These are phyloP conservation scores for Colletotrichum magnum DNA, from an alignment of 2,329 filamentous ascomycete species.

Conservation along the genomic window DNA sequence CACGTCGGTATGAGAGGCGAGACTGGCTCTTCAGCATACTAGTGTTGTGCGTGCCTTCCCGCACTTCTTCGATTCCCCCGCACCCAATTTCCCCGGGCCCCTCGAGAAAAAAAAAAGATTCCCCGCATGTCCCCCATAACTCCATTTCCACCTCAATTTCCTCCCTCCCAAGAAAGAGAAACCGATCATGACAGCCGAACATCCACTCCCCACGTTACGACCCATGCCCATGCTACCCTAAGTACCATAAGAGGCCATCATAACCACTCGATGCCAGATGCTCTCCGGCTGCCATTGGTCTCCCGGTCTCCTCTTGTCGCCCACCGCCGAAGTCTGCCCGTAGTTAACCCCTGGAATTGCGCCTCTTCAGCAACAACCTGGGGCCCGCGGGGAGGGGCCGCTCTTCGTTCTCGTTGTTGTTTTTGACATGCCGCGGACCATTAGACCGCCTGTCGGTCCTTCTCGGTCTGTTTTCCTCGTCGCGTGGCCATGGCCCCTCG, in stretches of 20 bases:
- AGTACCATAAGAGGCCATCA: conserved; percentile 34
- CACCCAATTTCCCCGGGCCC: not conserved
- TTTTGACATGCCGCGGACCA: not conserved
- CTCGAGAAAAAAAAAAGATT: not conserved
- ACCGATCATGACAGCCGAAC: conserved; percentile 27
- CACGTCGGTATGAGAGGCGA: not conserved
- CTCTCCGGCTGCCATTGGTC: conserved; percentile 12
- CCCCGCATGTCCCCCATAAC: conserved; percentile 17
- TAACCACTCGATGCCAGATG: conserved; percentile 22
- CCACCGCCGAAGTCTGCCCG: conserved; percentile 29
- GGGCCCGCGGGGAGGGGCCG: conserved; percentile 6
- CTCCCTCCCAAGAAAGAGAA: no score
- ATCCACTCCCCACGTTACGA: conserved; percentile 20
- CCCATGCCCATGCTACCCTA: conserved; percentile 20
- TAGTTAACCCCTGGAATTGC: not conserved
- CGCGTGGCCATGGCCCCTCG: conserved; percentile 9
- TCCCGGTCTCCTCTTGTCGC: not conserved
- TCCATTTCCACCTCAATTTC: conserved; percentile 3
- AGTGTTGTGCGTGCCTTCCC: no score
- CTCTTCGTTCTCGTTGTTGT: not conserved
- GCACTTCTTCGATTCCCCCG: conserved; percentile 9
- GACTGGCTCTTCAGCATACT: conserved; percentile 6
- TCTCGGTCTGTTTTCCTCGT: not conserved
- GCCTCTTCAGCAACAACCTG: not conserved
- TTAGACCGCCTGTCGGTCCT: conserved; percentile 2